Evolutionary conservation across 768 basidiomycete genomes (phyloP), one percentile per base, ranked within the genome.

Genomic region (Serpula lacrymans): DNA sequence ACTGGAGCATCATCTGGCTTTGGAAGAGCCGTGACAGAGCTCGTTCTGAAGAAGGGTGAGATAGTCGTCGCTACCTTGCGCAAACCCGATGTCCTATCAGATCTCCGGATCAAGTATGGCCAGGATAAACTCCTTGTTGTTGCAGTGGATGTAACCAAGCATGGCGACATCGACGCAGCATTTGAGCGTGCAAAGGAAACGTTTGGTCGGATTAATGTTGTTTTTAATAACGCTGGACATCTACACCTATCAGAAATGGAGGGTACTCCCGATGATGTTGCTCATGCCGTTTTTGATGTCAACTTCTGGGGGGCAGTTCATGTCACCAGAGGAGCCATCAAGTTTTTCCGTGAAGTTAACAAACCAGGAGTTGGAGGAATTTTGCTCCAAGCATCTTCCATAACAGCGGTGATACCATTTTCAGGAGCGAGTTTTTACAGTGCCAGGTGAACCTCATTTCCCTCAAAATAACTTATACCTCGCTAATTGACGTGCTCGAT

Each of bases 121-220:
- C 14, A 46, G 18, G 45, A 53, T 4, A 49, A 53, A 14, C 56
- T 71, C 2, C 52, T 65, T 38, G 49, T 65, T 34, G 37, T 68
- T 41, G 54, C 53, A 36, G 49, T 70, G 34, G 68, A 72, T 45
- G 67, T 71, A 13, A 57, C 58, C n/a, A 46, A 43, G 7, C 37
- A 28, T 3, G 35, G 42, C 6, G 55, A 66, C 2, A 57, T 69
- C 35, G 34, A 23, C 6, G 49, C 47, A 10, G 67, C 59, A 1
- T 70, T 72, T 41, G 43, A 34, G 3, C 38, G 42, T 12, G 55
- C 59, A 1, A 55, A 56, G 27, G 47, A 50, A 14, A 42, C 47
- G 4, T 69, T 68, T 51, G 66, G 65, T 1, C 46, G 64, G 21
- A 49, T 67, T 17, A 69, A 70, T 45, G 62, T 70, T 34, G 69